These are phyloP conservation scores for Zygnema circumcarinatum DNA, from an alignment of 139 green algal genomes.

Conservation along the genomic window DNA sequence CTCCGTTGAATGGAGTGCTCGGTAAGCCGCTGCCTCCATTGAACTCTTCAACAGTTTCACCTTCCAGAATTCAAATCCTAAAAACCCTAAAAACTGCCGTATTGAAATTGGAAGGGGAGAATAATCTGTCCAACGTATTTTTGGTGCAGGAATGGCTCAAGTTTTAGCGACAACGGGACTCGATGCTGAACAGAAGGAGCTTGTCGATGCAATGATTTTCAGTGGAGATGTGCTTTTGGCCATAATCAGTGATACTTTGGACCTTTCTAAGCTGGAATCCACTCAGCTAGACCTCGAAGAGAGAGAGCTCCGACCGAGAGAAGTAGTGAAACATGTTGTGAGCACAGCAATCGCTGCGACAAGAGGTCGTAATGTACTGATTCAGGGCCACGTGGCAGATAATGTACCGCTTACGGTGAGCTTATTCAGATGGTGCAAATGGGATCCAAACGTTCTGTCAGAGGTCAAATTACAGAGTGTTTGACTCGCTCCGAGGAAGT, in stretches of 20 bases:
- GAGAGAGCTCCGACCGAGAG: neutral
- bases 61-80: neutral
- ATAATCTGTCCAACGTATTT: neutral
- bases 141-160: constrained; percentile 9
- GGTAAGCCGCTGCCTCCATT: too few relatives aligned
- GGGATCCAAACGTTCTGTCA: too few relatives aligned
- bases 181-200: neutral
- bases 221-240: constrained; percentile 17
- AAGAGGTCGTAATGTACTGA: neutral
- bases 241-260: constrained; percentile 11
- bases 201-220: constrained; percentile 11
- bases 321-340: constrained; percentile 15
- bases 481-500: too few relatives aligned
- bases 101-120: neutral
- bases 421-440: too few relatives aligned
- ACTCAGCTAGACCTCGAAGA: neutral
- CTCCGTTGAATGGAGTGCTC: too few relatives aligned
- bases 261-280: constrained; percentile 12
- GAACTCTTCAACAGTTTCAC: too few relatives aligned
- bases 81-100: neutral
- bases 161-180: neutral
- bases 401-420: neutral
- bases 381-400: neutral
- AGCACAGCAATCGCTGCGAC: neutral
- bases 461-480: too few relatives aligned